Base-by-base conservation (phyloP, 2,329 filamentous ascomycete genomes). In the Ambrosiella cleistominuta region DNA sequence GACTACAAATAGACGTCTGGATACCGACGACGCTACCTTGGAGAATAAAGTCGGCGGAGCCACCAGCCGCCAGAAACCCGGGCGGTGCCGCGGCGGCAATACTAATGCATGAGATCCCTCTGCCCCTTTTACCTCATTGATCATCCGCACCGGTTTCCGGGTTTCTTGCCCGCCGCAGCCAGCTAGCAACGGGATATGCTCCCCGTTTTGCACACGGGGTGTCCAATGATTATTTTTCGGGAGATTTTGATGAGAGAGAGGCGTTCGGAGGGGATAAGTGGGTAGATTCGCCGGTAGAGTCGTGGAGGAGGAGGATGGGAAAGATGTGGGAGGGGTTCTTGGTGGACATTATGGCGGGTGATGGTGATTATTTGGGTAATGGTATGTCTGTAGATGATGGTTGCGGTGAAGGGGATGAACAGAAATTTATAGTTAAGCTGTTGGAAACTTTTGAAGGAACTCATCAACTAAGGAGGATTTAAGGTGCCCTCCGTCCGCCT, bases 271-370 rank as follows among this genome's bases (percentile, higher is more conserved):
- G 82, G 49, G 82, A 81, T 39, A 91, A 76, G 66, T 89, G 86
- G 11, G 89, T 85, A 7, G 87, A 86, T 72, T 93, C 87, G 64
- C 86, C 86, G 66, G 91, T 91, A 66, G 83, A 88, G 52, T 86
- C 86, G 68, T 89, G 86, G 9, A 83, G 86, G 54, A 85, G 83
- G 52, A 91, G 75, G 17, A 86, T 85, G 13, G 82, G 2, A 4
- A 42, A 4, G 40, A n/a, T n/a, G 40, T 8, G 11, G 40, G n/a
- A n/a, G 40, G n/a, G 40, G 40, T 42, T 47, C n/a, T 13, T 15
- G 44, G 19, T 47, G 44, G n/a, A 17, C 13, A 47, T 47, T 5
- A 13, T 13, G n/a, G n/a, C 27, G 27, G 27, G 27, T 27, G 27
- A 27, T 27, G 27, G 27, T 27, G 27, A 3, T 5, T 27, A 27